phyloP scores from a whole-genome alignment of 78 protist genomes.

The Dictyostelium intermedium region DNA sequence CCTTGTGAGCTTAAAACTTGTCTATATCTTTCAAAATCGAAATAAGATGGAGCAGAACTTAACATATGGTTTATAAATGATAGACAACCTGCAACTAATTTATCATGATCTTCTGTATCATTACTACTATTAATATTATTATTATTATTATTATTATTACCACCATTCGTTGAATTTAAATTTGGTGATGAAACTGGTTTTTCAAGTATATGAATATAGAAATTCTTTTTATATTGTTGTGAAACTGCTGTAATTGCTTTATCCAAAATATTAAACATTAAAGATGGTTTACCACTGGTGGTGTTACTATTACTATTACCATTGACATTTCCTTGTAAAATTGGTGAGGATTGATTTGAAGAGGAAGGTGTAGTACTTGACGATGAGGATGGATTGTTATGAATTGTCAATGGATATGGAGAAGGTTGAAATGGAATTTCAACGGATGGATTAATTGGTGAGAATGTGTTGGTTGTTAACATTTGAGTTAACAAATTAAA shows the following conservation, averaged over 20 bases:
- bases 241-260: conserved; percentile 45
- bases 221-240: conserved; percentile 50
- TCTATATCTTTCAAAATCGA: conserved; percentile 69
- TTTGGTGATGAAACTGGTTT: not conserved
- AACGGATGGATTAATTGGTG: conserved; percentile 32
- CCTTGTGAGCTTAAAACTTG: conserved; percentile 57
- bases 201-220: conserved; percentile 48
- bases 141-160: not conserved
- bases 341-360: not conserved
- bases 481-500: conserved; percentile 58
- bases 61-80: conserved; percentile 76
- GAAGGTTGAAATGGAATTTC: conserved; percentile 44
- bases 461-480: conserved; percentile 61
- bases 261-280: conserved; percentile 54
- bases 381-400: not conserved
- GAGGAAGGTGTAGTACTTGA: not conserved
- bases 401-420: not conserved
- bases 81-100: conserved; percentile 57
- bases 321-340: not conserved
- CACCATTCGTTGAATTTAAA: not conserved
- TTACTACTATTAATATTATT: not conserved
- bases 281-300: not conserved
- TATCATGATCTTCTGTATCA: not conserved
- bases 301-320: not conserved
- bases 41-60: conserved; percentile 50